Conservation (phyloP, 2,329 filamentous ascomycete genomes). For the Penicillium sp. region DNA sequence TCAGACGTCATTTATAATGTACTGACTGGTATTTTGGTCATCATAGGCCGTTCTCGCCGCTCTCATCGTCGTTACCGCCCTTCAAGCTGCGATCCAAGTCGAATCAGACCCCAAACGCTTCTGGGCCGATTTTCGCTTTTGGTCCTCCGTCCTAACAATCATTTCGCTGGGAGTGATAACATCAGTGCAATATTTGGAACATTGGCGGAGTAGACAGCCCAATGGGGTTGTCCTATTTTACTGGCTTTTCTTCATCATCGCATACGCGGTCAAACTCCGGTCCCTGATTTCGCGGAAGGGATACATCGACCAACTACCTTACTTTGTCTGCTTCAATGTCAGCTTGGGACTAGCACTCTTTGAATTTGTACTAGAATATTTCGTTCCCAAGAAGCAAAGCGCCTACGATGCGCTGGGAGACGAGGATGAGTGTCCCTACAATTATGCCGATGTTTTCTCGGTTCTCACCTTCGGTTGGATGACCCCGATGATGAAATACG, state of each 20-base stretch:
- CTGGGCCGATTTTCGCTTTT: conserved; percentile 81
- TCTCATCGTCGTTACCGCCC: conserved; percentile 66
- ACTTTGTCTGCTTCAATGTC: conserved; percentile 74
- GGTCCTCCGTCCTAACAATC: conserved; percentile 72
- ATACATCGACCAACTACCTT: conserved; percentile 65
- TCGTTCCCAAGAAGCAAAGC: conserved; percentile 76
- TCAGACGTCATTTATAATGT: not conserved
- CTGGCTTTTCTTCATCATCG: conserved; percentile 83
- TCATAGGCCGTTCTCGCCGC: conserved; percentile 62
- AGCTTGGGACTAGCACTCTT: conserved; percentile 67
- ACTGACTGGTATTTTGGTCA: not conserved
- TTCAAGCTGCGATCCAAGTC: conserved; percentile 76
- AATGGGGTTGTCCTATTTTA: conserved; percentile 89
- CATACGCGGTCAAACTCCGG: conserved; percentile 77
- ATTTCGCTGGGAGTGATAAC: conserved; percentile 73
- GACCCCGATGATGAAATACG: conserved; percentile 95
- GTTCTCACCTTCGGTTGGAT: conserved; percentile 96
- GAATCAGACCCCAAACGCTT: conserved; percentile 67
- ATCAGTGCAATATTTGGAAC: conserved; percentile 80
- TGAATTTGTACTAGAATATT: conserved; percentile 79
- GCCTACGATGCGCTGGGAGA: conserved; percentile 67
- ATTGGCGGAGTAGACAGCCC: conserved; percentile 76
- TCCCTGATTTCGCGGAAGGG: conserved; percentile 78
- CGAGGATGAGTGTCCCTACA: conserved; percentile 67
- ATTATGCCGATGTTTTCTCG: conserved; percentile 93